Evolutionary conservation across 495 filamentous ascomycete species (phyloP), one percentile per base, ranked within the genome.

Genomic region (Penicillium silybi): DNA sequence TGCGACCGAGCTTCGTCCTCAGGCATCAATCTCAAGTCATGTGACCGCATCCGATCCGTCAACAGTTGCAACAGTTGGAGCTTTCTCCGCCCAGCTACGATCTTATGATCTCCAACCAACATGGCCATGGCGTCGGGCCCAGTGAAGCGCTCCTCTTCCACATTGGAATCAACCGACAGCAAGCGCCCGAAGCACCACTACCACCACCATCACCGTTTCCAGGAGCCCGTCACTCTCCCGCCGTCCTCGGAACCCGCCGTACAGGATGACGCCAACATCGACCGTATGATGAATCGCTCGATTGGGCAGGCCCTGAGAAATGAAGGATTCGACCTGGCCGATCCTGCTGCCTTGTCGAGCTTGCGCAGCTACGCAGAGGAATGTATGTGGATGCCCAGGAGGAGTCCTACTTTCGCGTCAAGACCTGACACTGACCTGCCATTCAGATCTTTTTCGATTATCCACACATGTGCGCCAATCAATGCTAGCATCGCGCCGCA

Each of bases 401-500:
- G 25, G 19, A 7, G 17, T 27, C 18, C 10, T n/a, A 18, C 16
- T 35, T 25, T 18, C 44, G 35, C 9, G 39, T 27, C 43, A 43
- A 52, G 52, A 48, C 51, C 50, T 57, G 59, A 44, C 10, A 65
- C 61, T 52, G 48, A 54, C 34, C 32, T 6, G 41, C 40, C 16
- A 29, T 50, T 39, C 52, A 86, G 83, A 87, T 72, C 79, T 86
- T 63, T 54, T 76, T 26, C 68, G 75, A 47, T 75, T 87, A 48
- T 66, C 83, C 11, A 73, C 73, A 16, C 67, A 75, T 44, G 72
- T 88, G 23, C 77, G 76, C 20, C 68, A 79, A 34, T 84, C 85
- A 5, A 87, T 90, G 82, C 66, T 74, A 25, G 70, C 78, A 13
- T 72, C 73, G 17, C 76, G 87, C 25, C 83, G 88, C 15, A 72